Conservation (phyloP, 2,329 filamentous ascomycete species). For the Fusarium xyrophilum region DNA sequence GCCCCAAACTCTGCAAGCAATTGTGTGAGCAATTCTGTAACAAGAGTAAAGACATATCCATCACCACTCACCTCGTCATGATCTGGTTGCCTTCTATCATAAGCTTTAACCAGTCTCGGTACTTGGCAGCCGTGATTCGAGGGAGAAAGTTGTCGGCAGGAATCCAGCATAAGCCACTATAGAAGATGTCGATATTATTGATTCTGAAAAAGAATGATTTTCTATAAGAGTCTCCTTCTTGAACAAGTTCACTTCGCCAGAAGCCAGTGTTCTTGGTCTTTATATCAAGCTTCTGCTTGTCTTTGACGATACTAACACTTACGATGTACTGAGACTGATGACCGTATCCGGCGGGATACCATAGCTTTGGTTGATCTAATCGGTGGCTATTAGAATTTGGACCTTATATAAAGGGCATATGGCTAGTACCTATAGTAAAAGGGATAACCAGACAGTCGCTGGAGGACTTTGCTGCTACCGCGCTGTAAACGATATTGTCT, state of each 20-base stretch:
- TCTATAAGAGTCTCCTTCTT: background rate
- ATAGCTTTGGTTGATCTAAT: background rate
- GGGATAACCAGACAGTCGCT: background rate
- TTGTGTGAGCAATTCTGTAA: background rate
- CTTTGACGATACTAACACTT: background rate
- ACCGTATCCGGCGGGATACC: constrained; percentile 1
- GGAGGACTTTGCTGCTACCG: background rate
- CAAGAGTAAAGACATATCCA: background rate
- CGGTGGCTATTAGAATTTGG: background rate
- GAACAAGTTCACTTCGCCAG: background rate
- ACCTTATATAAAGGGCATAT: background rate
- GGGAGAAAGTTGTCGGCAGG: background rate
- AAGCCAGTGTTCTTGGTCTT: background rate
- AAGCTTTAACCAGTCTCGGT: background rate
- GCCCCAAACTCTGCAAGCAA: background rate
- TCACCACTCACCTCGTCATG: background rate
- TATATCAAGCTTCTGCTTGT: background rate
- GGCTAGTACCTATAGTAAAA: background rate
- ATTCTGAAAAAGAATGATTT: background rate
- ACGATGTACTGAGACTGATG: background rate
- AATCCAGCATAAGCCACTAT: background rate
- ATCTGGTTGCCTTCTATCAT: constrained; percentile 5
- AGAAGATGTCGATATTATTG: background rate
- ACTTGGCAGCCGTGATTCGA: background rate
- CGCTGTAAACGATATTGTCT: background rate